phyloP scores from a whole-genome alignment of 164 flowering plant genomes.

The Cinnamomum micranthum region DNA sequence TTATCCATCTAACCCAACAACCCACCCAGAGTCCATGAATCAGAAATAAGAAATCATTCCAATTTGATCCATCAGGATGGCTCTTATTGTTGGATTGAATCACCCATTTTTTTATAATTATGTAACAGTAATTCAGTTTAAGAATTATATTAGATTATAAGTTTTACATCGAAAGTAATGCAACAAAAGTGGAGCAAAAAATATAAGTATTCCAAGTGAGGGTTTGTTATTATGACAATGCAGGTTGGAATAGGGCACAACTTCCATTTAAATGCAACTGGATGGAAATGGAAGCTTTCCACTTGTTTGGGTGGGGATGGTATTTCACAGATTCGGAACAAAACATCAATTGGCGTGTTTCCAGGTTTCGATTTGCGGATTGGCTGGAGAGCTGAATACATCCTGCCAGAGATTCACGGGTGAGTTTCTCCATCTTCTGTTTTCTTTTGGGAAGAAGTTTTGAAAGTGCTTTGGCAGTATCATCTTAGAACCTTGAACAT shows the following conservation, averaged over 20 bases:
- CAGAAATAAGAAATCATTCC: too few species aligned
- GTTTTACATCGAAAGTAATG: not conserved
- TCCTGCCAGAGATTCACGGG: conserved; percentile 91
- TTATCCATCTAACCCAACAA: too few species aligned
- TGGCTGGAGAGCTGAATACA: conserved; percentile 93
- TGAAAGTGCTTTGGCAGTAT: not conserved
- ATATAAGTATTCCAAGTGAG: not conserved
- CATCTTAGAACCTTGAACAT: not conserved
- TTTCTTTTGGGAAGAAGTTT: not conserved
- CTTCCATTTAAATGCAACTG: conserved; percentile 66
- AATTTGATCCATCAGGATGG: too few species aligned
- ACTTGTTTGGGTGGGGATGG: conserved; percentile 91
- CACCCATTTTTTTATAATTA: too few species aligned
- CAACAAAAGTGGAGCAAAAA: not conserved
- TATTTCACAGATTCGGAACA: conserved; percentile 73
- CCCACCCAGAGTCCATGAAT: too few species aligned
- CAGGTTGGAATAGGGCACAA: conserved; percentile 92
- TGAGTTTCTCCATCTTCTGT: conserved; percentile 22
- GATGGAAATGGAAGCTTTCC: conserved; percentile 93
- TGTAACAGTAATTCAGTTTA: too few species aligned
- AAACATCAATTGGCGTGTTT: conserved; percentile 60
- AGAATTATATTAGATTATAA: too few species aligned
- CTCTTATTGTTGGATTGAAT: too few species aligned
- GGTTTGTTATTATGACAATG: conserved; percentile 8
- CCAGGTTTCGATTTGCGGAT: conserved; percentile 86